Evolutionary conservation across 225 moss, liverwort and hornwort species (phyloP).

Genomic region (Sphagnum tenellum): DNA sequence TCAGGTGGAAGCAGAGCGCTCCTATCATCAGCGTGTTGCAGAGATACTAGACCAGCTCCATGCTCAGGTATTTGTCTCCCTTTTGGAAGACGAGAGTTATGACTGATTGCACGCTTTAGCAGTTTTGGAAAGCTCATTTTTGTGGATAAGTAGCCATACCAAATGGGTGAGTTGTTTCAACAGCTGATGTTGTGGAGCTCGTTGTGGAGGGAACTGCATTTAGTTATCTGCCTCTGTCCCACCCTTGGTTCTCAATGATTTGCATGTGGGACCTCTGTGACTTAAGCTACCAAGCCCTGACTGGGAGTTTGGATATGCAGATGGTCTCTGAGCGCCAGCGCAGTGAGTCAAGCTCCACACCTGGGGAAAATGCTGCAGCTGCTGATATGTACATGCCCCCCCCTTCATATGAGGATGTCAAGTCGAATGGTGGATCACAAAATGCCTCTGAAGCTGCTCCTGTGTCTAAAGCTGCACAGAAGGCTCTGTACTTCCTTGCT

Average conservation of each 20-base stretch:
- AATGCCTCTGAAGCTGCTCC: conserved; percentile 29
- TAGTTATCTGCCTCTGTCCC: no score
- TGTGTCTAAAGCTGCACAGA: conserved; percentile 45
- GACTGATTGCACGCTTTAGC: no score
- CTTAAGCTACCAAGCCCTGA: no score
- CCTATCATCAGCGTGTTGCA: conserved; percentile 34
- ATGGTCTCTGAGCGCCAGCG: conserved; percentile 95
- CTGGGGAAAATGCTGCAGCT: conserved; percentile 18
- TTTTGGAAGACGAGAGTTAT: no score
- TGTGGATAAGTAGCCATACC: no score
- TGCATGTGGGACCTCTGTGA: no score
- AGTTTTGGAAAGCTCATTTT: no score
- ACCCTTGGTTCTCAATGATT: no score
- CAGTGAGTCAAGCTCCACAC: conserved; percentile 60
- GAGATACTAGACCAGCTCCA: conserved; percentile 52
- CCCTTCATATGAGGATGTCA: conserved; percentile 78
- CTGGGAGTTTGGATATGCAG: conserved; percentile 14
- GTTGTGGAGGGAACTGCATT: no score
- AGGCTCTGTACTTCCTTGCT: conserved; percentile 87
- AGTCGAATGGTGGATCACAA: conserved; percentile 57
- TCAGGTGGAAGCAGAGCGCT: conserved; percentile 51
- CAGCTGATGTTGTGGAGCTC: no score
- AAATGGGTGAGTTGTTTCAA: no score
- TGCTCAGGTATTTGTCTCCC: conserved; percentile 18
- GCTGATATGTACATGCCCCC: conserved; percentile 53